Conservation (phyloP, 2,329 filamentous ascomycete species). For the Coleophoma eucalyptorum region DNA sequence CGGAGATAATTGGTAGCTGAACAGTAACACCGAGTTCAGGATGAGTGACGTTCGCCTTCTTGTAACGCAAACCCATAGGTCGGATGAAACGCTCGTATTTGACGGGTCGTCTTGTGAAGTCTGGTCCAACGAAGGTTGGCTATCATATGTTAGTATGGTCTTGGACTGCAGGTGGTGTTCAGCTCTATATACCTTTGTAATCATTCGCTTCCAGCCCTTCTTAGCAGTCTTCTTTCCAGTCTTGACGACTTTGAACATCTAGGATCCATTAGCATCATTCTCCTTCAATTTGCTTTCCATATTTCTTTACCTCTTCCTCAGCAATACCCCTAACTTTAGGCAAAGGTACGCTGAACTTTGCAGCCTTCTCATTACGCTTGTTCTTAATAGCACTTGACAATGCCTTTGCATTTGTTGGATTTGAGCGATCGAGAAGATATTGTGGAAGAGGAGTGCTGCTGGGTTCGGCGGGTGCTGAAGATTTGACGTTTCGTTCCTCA, state of each 20-base stretch:
- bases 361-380: constrained; percentile 89
- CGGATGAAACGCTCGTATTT: constrained; percentile 68
- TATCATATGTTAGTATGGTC: constrained; percentile 27
- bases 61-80: constrained; percentile 75
- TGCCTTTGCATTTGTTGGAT: constrained; percentile 60
- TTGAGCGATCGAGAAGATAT: constrained; percentile 82
- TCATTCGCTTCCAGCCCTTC: constrained; percentile 25
- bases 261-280: too few relatives aligned
- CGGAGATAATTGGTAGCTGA: constrained; percentile 70
- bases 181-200: too few relatives aligned
- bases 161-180: too few relatives aligned
- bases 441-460: constrained; percentile 79
- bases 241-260: neutral
- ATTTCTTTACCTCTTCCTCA: constrained; percentile 65
- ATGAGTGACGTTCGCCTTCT: constrained; percentile 70
- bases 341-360: constrained; percentile 86
- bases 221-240: constrained; percentile 43
- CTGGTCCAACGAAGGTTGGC: constrained; percentile 73
- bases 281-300: too few relatives aligned
- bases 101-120: constrained; percentile 85
- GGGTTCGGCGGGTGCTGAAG: constrained; percentile 71
- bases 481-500: constrained; percentile 95
- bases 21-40: constrained; percentile 84
- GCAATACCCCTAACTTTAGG: constrained; percentile 92
- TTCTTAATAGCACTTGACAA: constrained; percentile 89